Evolutionary conservation across 1,139 yeast genomes (phyloP), one percentile per base, ranked within the genome.

Genomic region (Yarrowia galli): DNA sequence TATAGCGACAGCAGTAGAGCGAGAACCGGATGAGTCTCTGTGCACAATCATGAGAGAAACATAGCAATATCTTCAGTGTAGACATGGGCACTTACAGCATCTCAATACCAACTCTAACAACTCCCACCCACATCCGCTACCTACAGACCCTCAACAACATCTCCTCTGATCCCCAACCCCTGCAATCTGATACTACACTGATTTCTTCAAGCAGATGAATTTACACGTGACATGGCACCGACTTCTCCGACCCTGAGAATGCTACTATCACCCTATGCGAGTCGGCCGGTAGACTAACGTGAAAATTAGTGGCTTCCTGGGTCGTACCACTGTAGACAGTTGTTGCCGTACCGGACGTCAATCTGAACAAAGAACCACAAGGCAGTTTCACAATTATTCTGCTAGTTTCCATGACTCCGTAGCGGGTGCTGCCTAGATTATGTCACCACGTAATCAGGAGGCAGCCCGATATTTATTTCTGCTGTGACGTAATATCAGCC

Each of bases 161-260:
- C 43, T 42, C 12, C 45, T 18, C 15, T 9, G 16, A 36, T 15
- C 40, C 6, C 40, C 16, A 36, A 36, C 45, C 20, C 45, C 20
- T 7, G 45, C 13, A 40, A 36, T 12, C 22, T 20, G 18, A 40
- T 40, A 40, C 45, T 40, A 40, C 45, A 22, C 45, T 40, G 45
- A 18, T 1, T 8, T 1, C 10, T 22, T 6, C 22, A 40, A n/a
- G 45, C 45, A 18, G n/a, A 40, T 40, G 12, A 10, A 22, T 7
- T 12, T n/a, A 6, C 56, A 49, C 56, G 56, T 49, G 56, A 49
- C 40, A 18, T 32, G 3, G 18, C 40, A n/a, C 25, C 56, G 40
- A 49, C 25, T 49, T 32, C 58, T 51, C 58, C 58, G 58, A 51
- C 58, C 23, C 43, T 15, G 8, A 35, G 13, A 51, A 32, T 49